Evolutionary conservation across 2,329 filamentous ascomycete species (phyloP).

Genomic region (Botryotinia narcissicola): DNA sequence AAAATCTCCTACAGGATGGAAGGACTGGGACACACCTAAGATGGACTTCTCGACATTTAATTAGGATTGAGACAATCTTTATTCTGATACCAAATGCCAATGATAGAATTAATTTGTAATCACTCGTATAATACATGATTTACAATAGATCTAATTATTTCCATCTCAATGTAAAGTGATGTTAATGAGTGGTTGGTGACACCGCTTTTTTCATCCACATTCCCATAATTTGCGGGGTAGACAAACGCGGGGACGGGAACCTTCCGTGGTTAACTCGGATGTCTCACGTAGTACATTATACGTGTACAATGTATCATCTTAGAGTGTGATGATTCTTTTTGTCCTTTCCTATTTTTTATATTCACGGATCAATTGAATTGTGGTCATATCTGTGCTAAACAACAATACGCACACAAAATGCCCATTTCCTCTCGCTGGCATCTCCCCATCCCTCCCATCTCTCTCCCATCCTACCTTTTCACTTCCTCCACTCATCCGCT

Average conservation of each 20-base stretch:
- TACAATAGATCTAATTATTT: too few species aligned
- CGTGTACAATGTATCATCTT: background rate
- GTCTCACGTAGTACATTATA: background rate
- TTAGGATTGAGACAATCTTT: background rate
- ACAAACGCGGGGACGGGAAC: background rate
- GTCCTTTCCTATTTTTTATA: background rate
- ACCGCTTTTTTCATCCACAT: background rate
- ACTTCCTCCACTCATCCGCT: conserved; percentile 47
- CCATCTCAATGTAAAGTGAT: background rate
- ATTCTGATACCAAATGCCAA: background rate
- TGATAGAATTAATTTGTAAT: too few species aligned
- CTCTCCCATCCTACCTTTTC: conserved; percentile 56
- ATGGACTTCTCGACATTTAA: background rate
- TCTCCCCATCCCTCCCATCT: conserved; percentile 39
- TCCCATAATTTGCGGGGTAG: background rate
- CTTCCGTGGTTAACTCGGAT: background rate
- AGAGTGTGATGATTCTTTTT: background rate
- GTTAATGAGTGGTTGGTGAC: background rate
- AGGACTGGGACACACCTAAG: too few species aligned
- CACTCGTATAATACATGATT: background rate
- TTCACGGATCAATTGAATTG: background rate
- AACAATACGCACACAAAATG: conserved; percentile 25
- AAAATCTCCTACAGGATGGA: background rate
- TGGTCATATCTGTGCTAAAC: background rate
- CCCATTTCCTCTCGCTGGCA: conserved; percentile 33